Evolutionary conservation across 2,329 filamentous ascomycete species (phyloP).

Genomic region (Fusarium sp.): DNA sequence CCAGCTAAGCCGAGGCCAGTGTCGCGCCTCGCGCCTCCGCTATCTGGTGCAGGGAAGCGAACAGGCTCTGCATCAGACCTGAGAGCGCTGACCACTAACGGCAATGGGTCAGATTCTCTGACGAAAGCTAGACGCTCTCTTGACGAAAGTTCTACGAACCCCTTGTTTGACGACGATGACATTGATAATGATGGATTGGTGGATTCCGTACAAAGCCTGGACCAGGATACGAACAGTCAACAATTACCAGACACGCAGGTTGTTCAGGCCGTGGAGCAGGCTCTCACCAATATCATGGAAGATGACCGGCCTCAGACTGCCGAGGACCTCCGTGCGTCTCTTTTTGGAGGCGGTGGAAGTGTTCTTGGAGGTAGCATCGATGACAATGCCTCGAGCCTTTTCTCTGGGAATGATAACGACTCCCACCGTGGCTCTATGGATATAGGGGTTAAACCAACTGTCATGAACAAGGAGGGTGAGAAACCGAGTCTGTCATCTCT

Average conservation of each 20-base stretch:
- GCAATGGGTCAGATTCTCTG: conserved; percentile 52
- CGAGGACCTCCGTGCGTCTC: conserved; percentile 69
- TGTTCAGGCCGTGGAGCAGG: conserved; percentile 91
- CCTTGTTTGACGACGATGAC: conserved; percentile 84
- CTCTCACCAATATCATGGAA: conserved; percentile 90
- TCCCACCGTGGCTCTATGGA: conserved; percentile 71
- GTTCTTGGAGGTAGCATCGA: conserved; percentile 39
- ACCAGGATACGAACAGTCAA: conserved; percentile 66
- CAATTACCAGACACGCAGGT: conserved; percentile 75
- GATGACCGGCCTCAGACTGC: conserved; percentile 71
- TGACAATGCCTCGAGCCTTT: conserved; percentile 57
- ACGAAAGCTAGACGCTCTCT: conserved; percentile 68
- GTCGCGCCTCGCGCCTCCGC: conserved; percentile 52
- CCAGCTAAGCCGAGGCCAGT: conserved; percentile 56
- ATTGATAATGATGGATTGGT: conserved; percentile 72
- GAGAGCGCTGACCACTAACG: conserved; percentile 49
- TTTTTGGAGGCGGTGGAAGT: conserved; percentile 59
- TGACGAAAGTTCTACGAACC: conserved; percentile 63
- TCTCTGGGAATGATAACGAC: conserved; percentile 63
- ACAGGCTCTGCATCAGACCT: conserved; percentile 60
- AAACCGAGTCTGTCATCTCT: conserved; percentile 91
- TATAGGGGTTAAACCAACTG: conserved; percentile 45
- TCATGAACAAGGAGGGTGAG: conserved; percentile 57
- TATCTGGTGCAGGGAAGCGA: conserved; percentile 50
- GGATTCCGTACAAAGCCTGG: conserved; percentile 79